Evolutionary conservation across 2,329 filamentous ascomycete species (phyloP), one percentile per base, ranked within the genome.

Genomic region (Cadophora malorum): DNA sequence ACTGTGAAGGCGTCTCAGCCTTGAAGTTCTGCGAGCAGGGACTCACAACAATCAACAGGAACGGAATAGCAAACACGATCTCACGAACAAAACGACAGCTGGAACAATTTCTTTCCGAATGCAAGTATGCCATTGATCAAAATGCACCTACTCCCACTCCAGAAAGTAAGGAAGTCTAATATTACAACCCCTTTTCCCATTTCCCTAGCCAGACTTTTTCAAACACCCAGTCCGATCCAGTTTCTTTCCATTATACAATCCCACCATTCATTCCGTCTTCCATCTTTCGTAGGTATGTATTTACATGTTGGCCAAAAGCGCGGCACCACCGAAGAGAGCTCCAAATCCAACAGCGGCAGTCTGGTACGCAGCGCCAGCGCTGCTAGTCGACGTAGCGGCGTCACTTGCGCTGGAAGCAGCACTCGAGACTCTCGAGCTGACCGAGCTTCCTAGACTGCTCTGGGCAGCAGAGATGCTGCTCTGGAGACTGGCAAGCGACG

Each of bases 261-360:
- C 12, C 50, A 16, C 8, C 6, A 3, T 23, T n/a, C 4, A 3
- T n/a, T 31, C 21, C 19, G 16, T 1, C 10, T n/a, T 10, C 19
- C 31, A 8, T 19, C 19, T 45, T 6, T 3, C 38, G 14, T 3
- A 45, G 14, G 41, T 49, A n/a, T 21, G 3, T 50, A 35, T 52
- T 64, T 75, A 76, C 68, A 76, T 58, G 64, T 73, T 73, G 45
- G 70, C 74, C 31, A 74, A 68, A n/a, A 74, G 47, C 41, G 72
- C 74, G 19, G 70, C 75, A 68, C 69, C 74, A 65, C 75, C 75
- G 23, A 76, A 75, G 0, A 76, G 67, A 64, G 74, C 75, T 45
- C 74, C 74, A 12, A 72, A 64, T 55, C 71, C 75, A 33, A 76
- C 69, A 55, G 74, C 75, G 66, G 69, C 75, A 67, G 73, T 75